phyloP scores from a whole-genome alignment of 1,139 yeast species.

The Magnusiomyces tetraspermus region DNA sequence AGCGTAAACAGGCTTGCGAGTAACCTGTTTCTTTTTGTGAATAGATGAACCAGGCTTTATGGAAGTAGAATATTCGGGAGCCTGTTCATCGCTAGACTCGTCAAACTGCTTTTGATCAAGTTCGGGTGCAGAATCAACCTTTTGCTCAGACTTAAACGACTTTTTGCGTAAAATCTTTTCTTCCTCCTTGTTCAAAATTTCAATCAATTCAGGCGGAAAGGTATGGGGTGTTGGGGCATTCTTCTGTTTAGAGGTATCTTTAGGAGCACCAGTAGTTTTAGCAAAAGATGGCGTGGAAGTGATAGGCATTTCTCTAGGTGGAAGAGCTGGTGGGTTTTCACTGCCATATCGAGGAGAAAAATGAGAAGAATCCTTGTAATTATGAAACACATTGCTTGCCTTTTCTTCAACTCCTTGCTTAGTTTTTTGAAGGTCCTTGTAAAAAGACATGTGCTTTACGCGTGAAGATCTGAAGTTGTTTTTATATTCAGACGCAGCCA shows the following conservation, averaged over 20 bases:
- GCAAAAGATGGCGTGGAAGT: background rate
- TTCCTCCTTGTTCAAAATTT: background rate
- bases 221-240: constrained; percentile 1
- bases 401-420: background rate
- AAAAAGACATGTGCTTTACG: background rate
- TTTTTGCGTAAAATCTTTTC: background rate
- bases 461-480: background rate
- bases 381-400: background rate
- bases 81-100: no score
- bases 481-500: constrained; percentile 4
- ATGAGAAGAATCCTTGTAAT: background rate
- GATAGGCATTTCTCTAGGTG: background rate
- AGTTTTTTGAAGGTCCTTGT: background rate
- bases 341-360: background rate
- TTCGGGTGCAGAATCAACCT: no score
- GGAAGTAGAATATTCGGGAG: no score
- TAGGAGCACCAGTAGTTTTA: no score
- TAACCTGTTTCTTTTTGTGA: background rate
- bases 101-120: no score
- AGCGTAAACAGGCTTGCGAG: background rate
- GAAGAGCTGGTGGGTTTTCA: background rate
- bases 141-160: background rate
- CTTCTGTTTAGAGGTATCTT: background rate
- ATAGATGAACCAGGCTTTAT: no score
- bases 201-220: constrained; percentile 1